These are phyloP conservation scores for Termitomyces sp. DNA, from an alignment of 768 basidiomycete species.

Conservation along the genomic window DNA sequence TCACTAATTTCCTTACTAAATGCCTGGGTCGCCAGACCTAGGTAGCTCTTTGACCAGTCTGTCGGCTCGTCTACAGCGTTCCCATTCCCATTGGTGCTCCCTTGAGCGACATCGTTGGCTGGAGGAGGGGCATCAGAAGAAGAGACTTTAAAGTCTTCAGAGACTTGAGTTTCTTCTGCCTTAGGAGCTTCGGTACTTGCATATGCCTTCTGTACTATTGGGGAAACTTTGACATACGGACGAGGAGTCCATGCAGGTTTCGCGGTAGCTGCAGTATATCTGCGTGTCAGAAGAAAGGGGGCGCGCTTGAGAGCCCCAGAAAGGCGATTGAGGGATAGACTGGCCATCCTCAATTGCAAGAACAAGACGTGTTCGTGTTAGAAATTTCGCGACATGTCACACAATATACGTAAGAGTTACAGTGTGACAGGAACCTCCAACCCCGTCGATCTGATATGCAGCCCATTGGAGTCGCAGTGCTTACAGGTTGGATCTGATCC, in stretches of 20 bases:
- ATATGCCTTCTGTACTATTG: slow-evolving; percentile 4
- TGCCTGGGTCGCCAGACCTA: slow-evolving; percentile 71
- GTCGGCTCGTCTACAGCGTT: slow-evolving; percentile 22
- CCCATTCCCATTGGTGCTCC: background rate
- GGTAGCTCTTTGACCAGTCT: slow-evolving; percentile 89
- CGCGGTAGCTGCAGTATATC: background rate
- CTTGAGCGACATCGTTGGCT: background rate
- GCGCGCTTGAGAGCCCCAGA: slow-evolving; percentile 5
- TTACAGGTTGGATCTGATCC: slow-evolving; percentile 22
- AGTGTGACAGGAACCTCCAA: background rate
- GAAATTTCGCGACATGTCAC: slow-evolving; percentile 9
- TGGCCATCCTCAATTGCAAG: slow-evolving; percentile 18
- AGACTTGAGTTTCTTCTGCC: background rate
- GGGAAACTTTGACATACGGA: background rate
- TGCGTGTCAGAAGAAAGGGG: slow-evolving; percentile 2
- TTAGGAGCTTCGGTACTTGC: slow-evolving; percentile 9
- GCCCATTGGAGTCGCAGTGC: slow-evolving; percentile 22
- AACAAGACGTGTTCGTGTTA: background rate
- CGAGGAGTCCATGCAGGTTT: slow-evolving; percentile 7
- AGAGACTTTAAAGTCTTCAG: slow-evolving; percentile 7
- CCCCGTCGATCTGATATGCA: slow-evolving; percentile 6
- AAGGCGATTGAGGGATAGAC: slow-evolving; percentile 15
- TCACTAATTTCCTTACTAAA: slow-evolving; percentile 75
- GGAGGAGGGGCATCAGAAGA: slow-evolving; percentile 8
- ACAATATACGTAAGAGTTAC: background rate